Evolutionary conservation across 192 early-diverging fungal genomes (phyloP), one percentile per base, ranked within the genome.

Genomic region (Linnemannia schmuckeri): DNA sequence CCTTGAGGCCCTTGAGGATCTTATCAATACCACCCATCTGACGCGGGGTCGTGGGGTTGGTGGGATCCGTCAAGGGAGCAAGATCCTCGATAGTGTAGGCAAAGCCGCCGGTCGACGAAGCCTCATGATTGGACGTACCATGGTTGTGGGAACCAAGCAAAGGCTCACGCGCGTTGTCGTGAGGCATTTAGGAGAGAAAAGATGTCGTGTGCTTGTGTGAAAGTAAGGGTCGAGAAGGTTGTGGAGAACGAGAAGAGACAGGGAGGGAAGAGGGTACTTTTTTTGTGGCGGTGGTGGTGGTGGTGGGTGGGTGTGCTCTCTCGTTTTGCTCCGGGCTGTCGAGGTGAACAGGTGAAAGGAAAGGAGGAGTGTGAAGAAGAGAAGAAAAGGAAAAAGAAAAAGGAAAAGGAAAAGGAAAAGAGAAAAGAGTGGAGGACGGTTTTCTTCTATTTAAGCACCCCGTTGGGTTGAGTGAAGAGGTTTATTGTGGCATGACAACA

Each of bases 11-110:
- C 78, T 94, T 80, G 86, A 91, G 91, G 54, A 96, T 88, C 77
- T 88, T 89, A 27, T 89, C 87, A 13, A 90, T 76, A 20, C 95
- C 95, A 49, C 95, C 95, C 38, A 93, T 89, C 70, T 93, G 79
- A 27, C 76, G 81, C 5, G 95, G 92, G 72, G 88, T 85, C 20
- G 91, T 91, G 41, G 90, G 89, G 88, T 91, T 91, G 88, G 95
- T 96, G 46, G 93, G 91, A 79, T 96, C 95, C 22, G 95, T 88
- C 78, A 96, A 84, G 8, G 89, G 83, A 10, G 89, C 81, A 68
- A 96, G 86, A 75, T 93, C 89, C 47, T 90, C 89, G 10, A 91
- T 76, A 0, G 88, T 81, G 72, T 90, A 90, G 49, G 85, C 90
- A 85, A 92, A 94, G 24, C 68, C 44, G 13, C 35, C 35, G 10